Evolutionary conservation across 31 red algal genomes (phyloP).

Genomic region (Bonnemaisonia californica): DNA sequence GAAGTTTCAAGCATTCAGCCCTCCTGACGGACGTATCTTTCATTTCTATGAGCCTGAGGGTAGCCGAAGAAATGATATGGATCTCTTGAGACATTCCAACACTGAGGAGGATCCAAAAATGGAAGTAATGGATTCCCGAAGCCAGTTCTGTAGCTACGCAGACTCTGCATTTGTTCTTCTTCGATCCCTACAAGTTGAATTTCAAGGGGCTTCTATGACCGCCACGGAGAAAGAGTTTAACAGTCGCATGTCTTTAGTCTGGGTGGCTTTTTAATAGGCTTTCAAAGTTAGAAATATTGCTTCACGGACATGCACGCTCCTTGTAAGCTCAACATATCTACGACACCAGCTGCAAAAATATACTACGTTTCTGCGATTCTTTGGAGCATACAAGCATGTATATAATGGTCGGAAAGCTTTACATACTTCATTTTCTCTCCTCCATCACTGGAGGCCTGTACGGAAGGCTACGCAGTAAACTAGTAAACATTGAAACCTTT

Average conservation of each 20-base stretch:
- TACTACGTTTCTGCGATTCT: too few species aligned
- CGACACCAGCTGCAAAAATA: too few species aligned
- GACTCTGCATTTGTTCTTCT: not conserved
- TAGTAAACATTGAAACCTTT: too few species aligned
- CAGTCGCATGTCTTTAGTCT: not conserved
- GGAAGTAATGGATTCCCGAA: not conserved
- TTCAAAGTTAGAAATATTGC: not conserved
- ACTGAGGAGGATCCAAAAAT: not conserved
- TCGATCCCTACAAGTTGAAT: not conserved
- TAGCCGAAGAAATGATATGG: not conserved
- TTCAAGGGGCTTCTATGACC: not conserved
- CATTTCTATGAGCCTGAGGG: not conserved
- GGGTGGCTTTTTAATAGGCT: not conserved
- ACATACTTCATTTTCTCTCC: too few species aligned
- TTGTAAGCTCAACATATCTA: too few species aligned
- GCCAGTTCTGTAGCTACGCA: not conserved
- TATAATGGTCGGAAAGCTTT: too few species aligned
- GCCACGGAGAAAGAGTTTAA: not conserved
- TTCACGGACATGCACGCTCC: not conserved
- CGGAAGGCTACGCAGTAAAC: too few species aligned
- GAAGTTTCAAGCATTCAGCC: not conserved
- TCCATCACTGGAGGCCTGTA: too few species aligned
- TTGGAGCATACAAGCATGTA: too few species aligned
- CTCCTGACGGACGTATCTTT: not conserved
- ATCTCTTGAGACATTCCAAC: not conserved